Evolutionary conservation across 805 yeast genomes (phyloP), one percentile per base, ranked within the genome.

Genomic region (Saccharomycopsis fodiens): DNA sequence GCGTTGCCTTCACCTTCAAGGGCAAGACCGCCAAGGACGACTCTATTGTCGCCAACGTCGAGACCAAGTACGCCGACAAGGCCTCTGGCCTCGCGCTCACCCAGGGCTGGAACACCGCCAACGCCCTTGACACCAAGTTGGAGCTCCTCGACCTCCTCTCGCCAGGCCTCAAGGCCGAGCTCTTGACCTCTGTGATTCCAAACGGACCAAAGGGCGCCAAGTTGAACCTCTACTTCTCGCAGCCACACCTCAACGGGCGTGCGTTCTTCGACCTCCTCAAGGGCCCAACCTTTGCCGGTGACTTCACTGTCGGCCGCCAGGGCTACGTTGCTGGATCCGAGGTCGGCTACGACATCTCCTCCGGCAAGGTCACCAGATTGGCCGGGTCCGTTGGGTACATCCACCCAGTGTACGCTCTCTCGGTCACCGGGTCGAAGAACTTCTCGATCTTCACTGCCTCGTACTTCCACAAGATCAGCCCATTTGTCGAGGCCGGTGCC

Each of bases 31-130:
- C 82, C 60, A 76, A 79, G 60, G 85, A 80, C 62, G 80, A 84
- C 63, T 72, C 94, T 58, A 79, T 93, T 57, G 79, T 89, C 53
- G 95, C 95, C 57, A 78, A 83, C 62, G 71, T 93, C 49, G 97
- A 93, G 70, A 85, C 94, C 59, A 87, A 85, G 74, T 85, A 82
- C 75, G 70, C 85, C 52, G 98, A 93, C 79, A 87, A 87, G 76
- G 76, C 88, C 53, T 73, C 93, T 52, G 97, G 97, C 54, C 74
- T 93, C 62, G 79, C 96, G 55, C 72, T 93, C 63, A 88, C 96
- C 57, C 97, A 93, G 76, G 96, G 96, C 64, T 89, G 97, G 96
- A 82, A 89, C 73, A 86, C 95, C 59, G 82, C 94, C 67, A 91
- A 91, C 69, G 76, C 83, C 55, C 73, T 93, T 64, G 83, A 79